Evolutionary conservation across 345 rosid genomes (phyloP).

Genomic region (Hibiscus tridactylites): DNA sequence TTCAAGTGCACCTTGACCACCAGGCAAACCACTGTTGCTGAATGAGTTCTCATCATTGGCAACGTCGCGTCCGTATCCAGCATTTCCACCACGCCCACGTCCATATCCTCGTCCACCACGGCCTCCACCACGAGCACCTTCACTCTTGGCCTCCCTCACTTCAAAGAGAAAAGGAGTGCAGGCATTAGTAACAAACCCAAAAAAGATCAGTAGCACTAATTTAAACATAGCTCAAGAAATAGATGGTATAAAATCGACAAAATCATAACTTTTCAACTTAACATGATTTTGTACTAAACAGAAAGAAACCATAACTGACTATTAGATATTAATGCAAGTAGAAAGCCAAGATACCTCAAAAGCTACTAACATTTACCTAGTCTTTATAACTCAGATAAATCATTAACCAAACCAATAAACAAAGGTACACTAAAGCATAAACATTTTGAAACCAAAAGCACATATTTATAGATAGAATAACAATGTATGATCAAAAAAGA

Average conservation of each 20-base stretch:
- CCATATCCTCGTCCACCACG: constrained; percentile 40
- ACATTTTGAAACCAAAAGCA: too few species aligned
- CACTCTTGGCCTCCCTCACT: constrained; percentile 76
- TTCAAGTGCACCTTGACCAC: constrained; percentile 42
- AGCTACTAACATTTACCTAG: neutral
- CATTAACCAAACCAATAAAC: too few species aligned
- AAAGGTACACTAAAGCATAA: too few species aligned
- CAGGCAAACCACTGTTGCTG: constrained; percentile 32
- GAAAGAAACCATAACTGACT: neutral
- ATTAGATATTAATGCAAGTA: neutral
- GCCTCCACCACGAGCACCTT: constrained; percentile 32
- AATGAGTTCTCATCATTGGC: constrained; percentile 37
- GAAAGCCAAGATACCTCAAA: neutral
- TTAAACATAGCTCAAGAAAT: neutral
- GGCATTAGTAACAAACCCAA: neutral
- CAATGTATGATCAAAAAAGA: too few species aligned
- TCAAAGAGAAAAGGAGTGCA: neutral
- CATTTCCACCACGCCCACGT: constrained; percentile 33
- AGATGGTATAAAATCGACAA: neutral
- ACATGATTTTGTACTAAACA: neutral
- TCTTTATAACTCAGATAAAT: neutral
- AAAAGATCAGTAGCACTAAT: neutral
- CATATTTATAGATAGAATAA: too few species aligned
- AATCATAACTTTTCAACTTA: neutral
- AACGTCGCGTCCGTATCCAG: constrained; percentile 49